These are phyloP conservation scores for Spatholobus suberectus DNA, from an alignment of 306 rosid species.

Conservation along the genomic window DNA sequence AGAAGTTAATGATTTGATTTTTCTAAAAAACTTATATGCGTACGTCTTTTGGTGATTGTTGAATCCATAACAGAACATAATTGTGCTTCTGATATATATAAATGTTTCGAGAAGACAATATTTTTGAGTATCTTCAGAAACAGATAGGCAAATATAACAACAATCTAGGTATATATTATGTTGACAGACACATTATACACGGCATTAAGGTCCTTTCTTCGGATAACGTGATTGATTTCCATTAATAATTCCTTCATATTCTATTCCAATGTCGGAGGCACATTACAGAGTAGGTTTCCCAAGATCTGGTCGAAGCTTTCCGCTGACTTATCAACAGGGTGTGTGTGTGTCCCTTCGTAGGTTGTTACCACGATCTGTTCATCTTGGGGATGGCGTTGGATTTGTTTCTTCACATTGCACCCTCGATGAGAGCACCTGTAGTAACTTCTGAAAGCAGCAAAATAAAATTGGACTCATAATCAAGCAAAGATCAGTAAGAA, in stretches of 20 bases:
- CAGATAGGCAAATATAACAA: not conserved
- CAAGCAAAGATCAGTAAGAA: not conserved
- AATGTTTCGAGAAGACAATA: not conserved
- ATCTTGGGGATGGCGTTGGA: constrained; percentile 60
- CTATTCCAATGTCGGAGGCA: not conserved
- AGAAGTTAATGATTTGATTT: not conserved
- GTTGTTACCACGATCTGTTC: constrained; percentile 64
- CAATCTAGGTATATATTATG: not conserved
- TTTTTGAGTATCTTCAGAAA: not conserved
- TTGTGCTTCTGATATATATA: not conserved
- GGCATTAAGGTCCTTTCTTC: not conserved
- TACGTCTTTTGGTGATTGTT: not conserved
- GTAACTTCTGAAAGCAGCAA: constrained; percentile 59
- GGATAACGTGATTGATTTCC: not conserved
- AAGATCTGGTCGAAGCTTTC: constrained; percentile 32
- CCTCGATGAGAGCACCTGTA: constrained; percentile 67
- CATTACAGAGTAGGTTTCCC: not conserved
- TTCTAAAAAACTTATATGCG: not conserved
- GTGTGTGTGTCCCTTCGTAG: constrained; percentile 61
- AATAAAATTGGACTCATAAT: not conserved
- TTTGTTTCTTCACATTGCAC: constrained; percentile 72
- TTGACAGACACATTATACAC: not conserved
- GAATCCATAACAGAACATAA: not conserved
- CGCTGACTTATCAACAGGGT: constrained; percentile 32
- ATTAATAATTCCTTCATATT: not conserved